A percentile compares a stretch with the other conserved stretches of the same genome.
Conservation (phyloP, 305 asterid species). For the Andrographis paniculata region DNA sequence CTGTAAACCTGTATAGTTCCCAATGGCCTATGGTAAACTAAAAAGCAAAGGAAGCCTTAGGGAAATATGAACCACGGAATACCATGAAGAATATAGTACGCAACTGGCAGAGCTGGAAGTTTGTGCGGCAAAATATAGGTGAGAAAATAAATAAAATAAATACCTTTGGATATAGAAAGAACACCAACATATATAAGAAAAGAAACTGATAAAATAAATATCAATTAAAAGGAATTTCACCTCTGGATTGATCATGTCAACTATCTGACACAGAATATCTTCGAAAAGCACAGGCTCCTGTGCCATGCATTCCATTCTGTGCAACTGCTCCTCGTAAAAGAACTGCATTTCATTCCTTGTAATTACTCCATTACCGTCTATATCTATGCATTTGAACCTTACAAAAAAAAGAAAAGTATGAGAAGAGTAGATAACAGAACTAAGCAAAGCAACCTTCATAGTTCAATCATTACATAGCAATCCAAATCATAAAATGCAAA, state of each 20-base stretch:
- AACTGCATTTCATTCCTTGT: conserved; percentile 73
- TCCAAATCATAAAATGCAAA: conserved; percentile 2
- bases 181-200: not conserved
- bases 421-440: no score
- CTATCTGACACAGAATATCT: conserved; percentile 70
- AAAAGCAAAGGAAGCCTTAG: no score
- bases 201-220: conserved; percentile 5
- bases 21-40: no score
- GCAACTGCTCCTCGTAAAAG: conserved; percentile 79
- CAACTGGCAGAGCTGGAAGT: no score
- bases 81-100: no score
- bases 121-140: not conserved
- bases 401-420: conserved; percentile 1
- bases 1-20: no score
- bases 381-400: conserved; percentile 77
- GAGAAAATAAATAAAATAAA: not conserved
- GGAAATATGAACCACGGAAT: no score
- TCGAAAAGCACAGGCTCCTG: conserved; percentile 83
- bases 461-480: no score
- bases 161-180: not conserved
- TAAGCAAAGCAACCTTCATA: no score
- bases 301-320: conserved; percentile 85
- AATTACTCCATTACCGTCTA: conserved; percentile 67
- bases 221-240: conserved; percentile 23
- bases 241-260: conserved; percentile 77